These are phyloP conservation scores for Cucurbita moschata DNA, from an alignment of 306 rosid species.

Conservation along the genomic window DNA sequence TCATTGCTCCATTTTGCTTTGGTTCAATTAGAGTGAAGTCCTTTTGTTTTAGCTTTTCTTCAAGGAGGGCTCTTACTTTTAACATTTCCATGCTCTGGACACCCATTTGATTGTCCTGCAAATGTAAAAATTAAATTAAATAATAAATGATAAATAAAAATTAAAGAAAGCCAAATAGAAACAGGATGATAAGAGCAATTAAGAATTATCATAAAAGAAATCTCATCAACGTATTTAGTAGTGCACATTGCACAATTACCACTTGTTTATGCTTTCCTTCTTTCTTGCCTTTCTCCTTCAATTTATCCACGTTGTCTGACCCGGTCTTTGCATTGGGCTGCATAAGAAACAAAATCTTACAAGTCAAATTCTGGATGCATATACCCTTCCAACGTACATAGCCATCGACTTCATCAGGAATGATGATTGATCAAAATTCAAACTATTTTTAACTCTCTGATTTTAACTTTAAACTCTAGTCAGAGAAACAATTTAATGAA, in stretches of 20 bases:
- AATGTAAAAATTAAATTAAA: background rate
- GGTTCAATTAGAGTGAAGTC: conserved; percentile 38
- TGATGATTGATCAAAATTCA: background rate
- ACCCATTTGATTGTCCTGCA: conserved; percentile 46
- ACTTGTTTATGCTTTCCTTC: conserved; percentile 27
- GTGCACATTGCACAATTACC: conserved; percentile 23
- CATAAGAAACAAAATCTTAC: background rate
- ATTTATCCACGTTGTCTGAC: conserved; percentile 20
- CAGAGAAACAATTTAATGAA: background rate
- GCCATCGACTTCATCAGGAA: background rate
- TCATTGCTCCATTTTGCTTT: conserved; percentile 29
- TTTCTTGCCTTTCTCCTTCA: conserved; percentile 30
- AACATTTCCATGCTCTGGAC: conserved; percentile 67
- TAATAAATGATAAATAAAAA: background rate
- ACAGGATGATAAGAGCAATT: background rate
- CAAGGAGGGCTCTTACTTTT: conserved; percentile 68
- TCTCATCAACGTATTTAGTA: background rate
- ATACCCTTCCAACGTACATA: background rate
- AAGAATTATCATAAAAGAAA: background rate
- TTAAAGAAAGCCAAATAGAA: background rate
- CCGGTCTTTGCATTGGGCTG: conserved; percentile 18
- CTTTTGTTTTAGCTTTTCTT: conserved; percentile 61
- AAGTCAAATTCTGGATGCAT: background rate
- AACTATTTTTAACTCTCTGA: background rate
- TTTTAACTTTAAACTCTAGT: background rate